These are phyloP conservation scores for Coemansia sp. DNA, from an alignment of 192 early-diverging fungal species.

Conservation along the genomic window DNA sequence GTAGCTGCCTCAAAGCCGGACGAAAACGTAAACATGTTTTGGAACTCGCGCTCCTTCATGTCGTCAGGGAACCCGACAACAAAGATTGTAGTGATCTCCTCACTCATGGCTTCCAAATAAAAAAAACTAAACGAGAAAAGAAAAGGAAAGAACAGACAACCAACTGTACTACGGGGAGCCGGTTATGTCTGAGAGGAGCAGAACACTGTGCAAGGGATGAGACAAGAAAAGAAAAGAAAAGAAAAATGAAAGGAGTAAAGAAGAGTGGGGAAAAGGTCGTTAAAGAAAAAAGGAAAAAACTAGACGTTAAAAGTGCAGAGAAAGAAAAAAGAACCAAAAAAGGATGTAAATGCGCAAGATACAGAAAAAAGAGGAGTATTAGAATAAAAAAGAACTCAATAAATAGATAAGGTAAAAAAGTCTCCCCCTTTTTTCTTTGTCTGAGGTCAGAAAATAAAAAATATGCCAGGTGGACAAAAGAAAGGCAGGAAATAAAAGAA, in stretches of 20 bases:
- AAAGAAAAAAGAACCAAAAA: slow-evolving; percentile 2
- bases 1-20: slow-evolving; percentile 97
- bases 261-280: slow-evolving; percentile 3
- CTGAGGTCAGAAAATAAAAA: slow-evolving; percentile 1
- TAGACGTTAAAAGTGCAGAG: slow-evolving; percentile 2
- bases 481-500: slow-evolving; percentile 14
- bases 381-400: not conserved
- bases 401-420: slow-evolving; percentile 4
- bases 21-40: slow-evolving; percentile 99
- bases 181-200: slow-evolving; percentile 1
- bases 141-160: too few relatives aligned
- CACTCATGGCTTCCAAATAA: slow-evolving; percentile 32
- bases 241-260: not conserved
- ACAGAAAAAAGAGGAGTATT: slow-evolving; percentile 5
- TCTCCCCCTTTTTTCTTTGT: slow-evolving; percentile 5
- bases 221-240: slow-evolving; percentile 3
- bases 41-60: slow-evolving; percentile 98
- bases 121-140: not conserved
- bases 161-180: too few relatives aligned
- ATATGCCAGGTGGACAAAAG: slow-evolving; percentile 9
- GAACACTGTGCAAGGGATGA: slow-evolving; percentile 4
- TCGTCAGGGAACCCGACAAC: slow-evolving; percentile 99
- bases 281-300: slow-evolving; percentile 4
- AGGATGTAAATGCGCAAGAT: slow-evolving; percentile 11
- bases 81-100: slow-evolving; percentile 99